Base-by-base conservation (phyloP, 805 yeast species). In the Saccharomycopsis guyanensis region DNA sequence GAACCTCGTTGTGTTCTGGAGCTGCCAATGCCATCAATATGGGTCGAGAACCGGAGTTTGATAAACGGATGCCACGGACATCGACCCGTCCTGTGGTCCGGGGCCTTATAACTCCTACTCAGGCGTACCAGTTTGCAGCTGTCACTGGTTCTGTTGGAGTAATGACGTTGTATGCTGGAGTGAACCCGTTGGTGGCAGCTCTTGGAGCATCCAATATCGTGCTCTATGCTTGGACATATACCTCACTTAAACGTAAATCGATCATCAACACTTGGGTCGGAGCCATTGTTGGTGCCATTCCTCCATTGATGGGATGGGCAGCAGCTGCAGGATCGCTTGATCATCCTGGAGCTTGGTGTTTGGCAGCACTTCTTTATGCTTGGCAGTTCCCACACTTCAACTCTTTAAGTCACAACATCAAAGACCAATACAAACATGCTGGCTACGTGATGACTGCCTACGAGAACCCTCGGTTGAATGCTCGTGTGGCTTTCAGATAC, bases 301-400 rank as follows among this genome's bases (percentile, higher is more conserved):
- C 98, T 0, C 98, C 98, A 18, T 71, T 93, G 42, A 93, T 93
- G 98, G 98, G 98, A 2, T 93, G 98, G 98, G 96, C 96, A 2
- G 87, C 91, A 0, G 84, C 96, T 5, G 45, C 49, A 7, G 33
- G 46, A 3, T 3, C 88, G 0, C 65, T 89, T 32, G 55, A 73
- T 2, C 86, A 87, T 53, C 96, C 97, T 0, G 97, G 93, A 5
- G 94, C 95, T 3, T 91, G 97, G 97, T 79, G 89, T 59, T 68
- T 93, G 20, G 97, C 97, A 1, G 86, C 83, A 0, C 66, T 93
- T 43, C 66, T 93, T 34, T 93, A 85, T 59, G 96, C 97, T 4
- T 93, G 98, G 98, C 98, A 93, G 64, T 93, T 93, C 63, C 98
- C 98, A 2, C 98, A 93, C 62, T 93, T 93, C 69, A 93, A 91